These are phyloP conservation scores for Kwoniella botswanensis DNA, from an alignment of 768 basidiomycete species.

Conservation along the genomic window DNA sequence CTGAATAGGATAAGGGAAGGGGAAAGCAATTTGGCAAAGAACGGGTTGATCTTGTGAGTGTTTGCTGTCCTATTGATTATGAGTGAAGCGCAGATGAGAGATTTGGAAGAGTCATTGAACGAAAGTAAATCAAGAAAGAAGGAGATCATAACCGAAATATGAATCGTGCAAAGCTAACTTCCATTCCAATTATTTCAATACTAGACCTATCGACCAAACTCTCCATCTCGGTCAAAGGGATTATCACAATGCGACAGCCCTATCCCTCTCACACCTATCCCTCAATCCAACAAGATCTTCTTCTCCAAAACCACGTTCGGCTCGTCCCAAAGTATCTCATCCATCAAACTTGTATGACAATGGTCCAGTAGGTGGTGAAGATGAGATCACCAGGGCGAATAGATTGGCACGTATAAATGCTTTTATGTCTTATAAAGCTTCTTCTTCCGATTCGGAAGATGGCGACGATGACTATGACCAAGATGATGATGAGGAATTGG, in stretches of 20 bases:
- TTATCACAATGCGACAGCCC: constrained; percentile 39
- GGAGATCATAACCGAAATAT: no score
- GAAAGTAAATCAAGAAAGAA: no score
- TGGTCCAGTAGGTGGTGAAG: constrained; percentile 9
- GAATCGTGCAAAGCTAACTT: background rate
- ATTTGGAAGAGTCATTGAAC: no score
- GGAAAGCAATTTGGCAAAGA: constrained; percentile 28
- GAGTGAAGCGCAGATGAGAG: no score
- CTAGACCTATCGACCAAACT: constrained; percentile 42
- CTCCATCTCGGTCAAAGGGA: constrained; percentile 40
- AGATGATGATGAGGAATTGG: constrained; percentile 20
- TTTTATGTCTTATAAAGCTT: constrained; percentile 47
- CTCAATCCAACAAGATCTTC: constrained; percentile 26
- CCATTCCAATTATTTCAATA: no score
- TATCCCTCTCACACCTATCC: constrained; percentile 29
- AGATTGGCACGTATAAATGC: constrained; percentile 37
- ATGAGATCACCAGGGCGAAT: constrained; percentile 45
- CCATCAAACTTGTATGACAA: background rate
- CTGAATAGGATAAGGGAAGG: constrained; percentile 31
- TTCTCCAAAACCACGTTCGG: background rate
- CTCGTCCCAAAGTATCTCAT: background rate
- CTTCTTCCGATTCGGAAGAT: constrained; percentile 20
- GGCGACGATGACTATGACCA: constrained; percentile 30
- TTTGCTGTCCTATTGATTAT: background rate
- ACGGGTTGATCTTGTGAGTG: constrained; percentile 47